A percentile compares a stretch with the other conserved stretches of the same genome.
Conservation (phyloP, 306 rosid genomes). For the Betula pendula region DNA sequence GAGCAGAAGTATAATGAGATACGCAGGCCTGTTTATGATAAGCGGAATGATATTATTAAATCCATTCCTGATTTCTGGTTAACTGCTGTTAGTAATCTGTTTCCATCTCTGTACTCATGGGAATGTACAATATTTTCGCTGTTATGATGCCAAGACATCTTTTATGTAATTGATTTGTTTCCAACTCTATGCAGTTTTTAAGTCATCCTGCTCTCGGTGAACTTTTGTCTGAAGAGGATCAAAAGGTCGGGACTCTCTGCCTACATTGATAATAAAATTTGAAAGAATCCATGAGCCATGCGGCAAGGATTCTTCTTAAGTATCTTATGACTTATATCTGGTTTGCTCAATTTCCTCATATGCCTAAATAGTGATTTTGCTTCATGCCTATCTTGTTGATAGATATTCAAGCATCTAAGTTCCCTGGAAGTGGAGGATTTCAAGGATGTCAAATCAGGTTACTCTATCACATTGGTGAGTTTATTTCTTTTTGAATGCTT, state of each 20-base stretch:
- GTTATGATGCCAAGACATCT: background rate
- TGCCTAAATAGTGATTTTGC: constrained; percentile 8
- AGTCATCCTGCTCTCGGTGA: constrained; percentile 76
- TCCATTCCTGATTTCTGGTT: constrained; percentile 93
- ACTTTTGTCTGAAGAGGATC: constrained; percentile 82
- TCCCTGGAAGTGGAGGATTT: constrained; percentile 89
- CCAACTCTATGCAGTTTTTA: constrained; percentile 53
- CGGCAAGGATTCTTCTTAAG: background rate
- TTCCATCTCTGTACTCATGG: background rate
- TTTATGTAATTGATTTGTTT: constrained; percentile 1
- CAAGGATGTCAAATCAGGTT: constrained; percentile 90
- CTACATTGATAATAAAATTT: background rate
- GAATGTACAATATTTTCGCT: background rate
- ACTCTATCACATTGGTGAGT: constrained; percentile 79
- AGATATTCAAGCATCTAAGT: constrained; percentile 81
- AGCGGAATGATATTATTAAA: constrained; percentile 72
- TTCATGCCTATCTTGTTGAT: constrained; percentile 24
- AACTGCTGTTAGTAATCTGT: constrained; percentile 69
- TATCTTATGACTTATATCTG: background rate
- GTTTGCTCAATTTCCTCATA: background rate
- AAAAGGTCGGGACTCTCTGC: constrained; percentile 51
- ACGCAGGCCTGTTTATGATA: constrained; percentile 75
- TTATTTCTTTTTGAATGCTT: constrained; percentile 11
- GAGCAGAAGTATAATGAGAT: constrained; percentile 89
- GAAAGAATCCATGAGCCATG: background rate